A percentile compares a stretch with the other conserved stretches of the same genome.
These are phyloP conservation scores for Aureobasidium sp. DNA, from an alignment of 2,329 filamentous ascomycete species.

Conservation along the genomic window DNA sequence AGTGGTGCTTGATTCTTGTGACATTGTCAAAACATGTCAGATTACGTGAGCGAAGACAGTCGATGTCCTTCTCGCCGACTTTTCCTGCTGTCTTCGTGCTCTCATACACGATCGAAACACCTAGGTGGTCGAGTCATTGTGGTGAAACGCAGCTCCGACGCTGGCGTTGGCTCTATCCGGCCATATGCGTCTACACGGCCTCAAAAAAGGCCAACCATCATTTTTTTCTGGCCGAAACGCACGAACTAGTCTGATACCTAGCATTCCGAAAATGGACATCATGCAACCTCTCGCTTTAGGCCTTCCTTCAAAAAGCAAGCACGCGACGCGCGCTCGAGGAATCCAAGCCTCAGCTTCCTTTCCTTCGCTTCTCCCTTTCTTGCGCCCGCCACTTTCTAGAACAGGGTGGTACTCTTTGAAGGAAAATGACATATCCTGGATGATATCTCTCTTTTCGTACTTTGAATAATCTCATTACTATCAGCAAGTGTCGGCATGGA, in stretches of 20 bases:
- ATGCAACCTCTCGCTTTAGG: background rate
- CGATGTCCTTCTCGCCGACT: background rate
- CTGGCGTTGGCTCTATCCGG: background rate
- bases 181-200: background rate
- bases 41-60: background rate
- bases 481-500: background rate
- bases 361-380: constrained; percentile 2
- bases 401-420: background rate
- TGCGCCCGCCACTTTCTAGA: constrained; percentile 1
- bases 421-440: constrained; percentile 7
- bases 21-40: background rate
- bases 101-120: background rate
- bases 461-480: background rate
- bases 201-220: background rate
- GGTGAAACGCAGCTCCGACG: constrained; percentile 5
- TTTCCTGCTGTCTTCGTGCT: background rate
- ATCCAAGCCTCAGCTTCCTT: constrained; percentile 4
- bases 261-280: background rate
- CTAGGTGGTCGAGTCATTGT: background rate
- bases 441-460: background rate
- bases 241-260: background rate
- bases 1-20: background rate
- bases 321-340: constrained; percentile 10
- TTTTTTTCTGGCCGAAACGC: background rate
- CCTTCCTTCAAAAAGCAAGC: constrained; percentile 10